Evolutionary conservation across 2,329 filamentous ascomycete genomes (phyloP).

Genomic region (Harringtonia aguacate): DNA sequence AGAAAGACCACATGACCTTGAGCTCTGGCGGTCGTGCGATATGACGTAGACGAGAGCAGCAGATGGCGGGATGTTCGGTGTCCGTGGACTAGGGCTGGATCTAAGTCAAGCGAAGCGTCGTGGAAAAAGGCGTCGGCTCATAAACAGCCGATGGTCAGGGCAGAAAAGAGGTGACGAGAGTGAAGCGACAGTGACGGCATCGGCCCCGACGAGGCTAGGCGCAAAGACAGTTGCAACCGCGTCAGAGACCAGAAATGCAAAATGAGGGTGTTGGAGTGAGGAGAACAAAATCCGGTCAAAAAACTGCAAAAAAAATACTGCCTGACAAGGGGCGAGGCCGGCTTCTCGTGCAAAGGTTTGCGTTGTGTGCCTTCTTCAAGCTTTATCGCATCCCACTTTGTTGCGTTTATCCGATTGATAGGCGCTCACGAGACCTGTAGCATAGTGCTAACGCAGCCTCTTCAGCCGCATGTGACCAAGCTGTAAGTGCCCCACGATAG

Average conservation of each 20-base stretch:
- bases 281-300: neutral
- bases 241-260: neutral
- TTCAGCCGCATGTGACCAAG: slow-evolving; percentile 14
- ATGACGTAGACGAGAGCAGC: no score
- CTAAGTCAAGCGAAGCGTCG: no score
- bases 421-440: slow-evolving; percentile 14
- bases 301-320: neutral
- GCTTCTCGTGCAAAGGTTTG: no score
- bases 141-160: neutral
- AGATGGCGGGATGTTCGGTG: no score
- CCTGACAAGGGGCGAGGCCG: neutral
- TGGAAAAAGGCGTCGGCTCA: neutral
- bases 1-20: no score
- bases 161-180: neutral
- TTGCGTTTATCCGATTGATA: slow-evolving; percentile 5
- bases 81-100: no score
- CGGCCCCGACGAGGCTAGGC: no score
- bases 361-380: neutral
- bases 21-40: no score
- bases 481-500: neutral
- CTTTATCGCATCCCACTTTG: slow-evolving; percentile 5
- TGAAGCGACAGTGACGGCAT: no score
- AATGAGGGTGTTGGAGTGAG: neutral
- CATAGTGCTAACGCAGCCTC: slow-evolving; percentile 7
- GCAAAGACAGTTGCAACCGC: neutral